phyloP scores from a whole-genome alignment of 257 asterid genomes.

The Rubia yunnanensis region DNA sequence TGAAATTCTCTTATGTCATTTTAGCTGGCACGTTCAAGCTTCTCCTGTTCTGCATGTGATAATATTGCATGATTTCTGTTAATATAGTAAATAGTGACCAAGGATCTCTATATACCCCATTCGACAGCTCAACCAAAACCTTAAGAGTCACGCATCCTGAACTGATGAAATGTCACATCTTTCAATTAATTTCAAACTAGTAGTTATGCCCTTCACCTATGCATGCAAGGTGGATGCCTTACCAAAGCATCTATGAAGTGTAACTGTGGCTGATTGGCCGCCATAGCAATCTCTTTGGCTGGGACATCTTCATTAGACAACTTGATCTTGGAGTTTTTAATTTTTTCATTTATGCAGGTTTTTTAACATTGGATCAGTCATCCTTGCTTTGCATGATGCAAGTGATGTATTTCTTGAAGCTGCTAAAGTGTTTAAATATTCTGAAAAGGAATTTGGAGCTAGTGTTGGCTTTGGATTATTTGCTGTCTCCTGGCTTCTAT shows the following conservation, averaged over 20 bases:
- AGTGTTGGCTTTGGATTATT: constrained; percentile 72
- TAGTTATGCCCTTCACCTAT: too few relatives aligned
- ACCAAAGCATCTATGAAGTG: too few relatives aligned
- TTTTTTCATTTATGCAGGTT: constrained; percentile 35
- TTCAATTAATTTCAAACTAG: too few relatives aligned
- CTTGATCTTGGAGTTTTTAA: neutral
- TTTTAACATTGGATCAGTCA: constrained; percentile 67
- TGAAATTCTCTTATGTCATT: constrained; percentile 13
- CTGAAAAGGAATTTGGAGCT: constrained; percentile 78
- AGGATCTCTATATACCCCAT: neutral
- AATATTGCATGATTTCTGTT: neutral
- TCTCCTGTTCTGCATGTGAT: neutral
- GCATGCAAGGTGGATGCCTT: too few relatives aligned
- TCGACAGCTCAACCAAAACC: neutral
- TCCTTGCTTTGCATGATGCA: constrained; percentile 89
- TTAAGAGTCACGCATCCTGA: neutral
- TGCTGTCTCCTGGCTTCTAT: constrained; percentile 71
- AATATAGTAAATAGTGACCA: neutral
- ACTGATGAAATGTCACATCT: neutral
- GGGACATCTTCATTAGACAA: neutral
- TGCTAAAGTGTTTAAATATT: constrained; percentile 89
- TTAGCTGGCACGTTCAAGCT: constrained; percentile 2
- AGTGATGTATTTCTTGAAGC: constrained; percentile 92
- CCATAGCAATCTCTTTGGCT: neutral
- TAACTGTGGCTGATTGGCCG: too few relatives aligned